phyloP scores from a whole-genome alignment of 176 grass and related monocot species.

The Oryza glumipatula region DNA sequence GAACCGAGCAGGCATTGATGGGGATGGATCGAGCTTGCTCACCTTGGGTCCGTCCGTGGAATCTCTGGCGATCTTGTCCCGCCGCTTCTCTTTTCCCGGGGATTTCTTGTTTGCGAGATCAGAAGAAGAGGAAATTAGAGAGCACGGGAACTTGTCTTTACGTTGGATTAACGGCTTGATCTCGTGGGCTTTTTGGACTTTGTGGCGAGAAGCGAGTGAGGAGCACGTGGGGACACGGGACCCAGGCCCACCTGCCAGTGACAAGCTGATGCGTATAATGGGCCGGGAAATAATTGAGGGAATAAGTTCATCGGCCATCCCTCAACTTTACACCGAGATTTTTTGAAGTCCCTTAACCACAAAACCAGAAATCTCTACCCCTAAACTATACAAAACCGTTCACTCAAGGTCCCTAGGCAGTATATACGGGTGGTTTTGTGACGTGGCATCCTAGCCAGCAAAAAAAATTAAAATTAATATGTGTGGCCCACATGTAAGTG shows the following conservation, averaged over 20 bases:
- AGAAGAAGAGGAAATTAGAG: not conserved
- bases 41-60: not conserved
- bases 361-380: too few species aligned
- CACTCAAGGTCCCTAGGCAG: too few species aligned
- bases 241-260: not conserved
- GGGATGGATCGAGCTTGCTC: slow-evolving; percentile 26
- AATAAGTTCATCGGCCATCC: too few species aligned
- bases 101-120: slow-evolving; percentile 16
- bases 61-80: not conserved
- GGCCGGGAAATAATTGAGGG: too few species aligned
- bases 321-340: too few species aligned
- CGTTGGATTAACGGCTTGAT: slow-evolving; percentile 20
- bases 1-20: not conserved
- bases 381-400: too few species aligned
- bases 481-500: too few species aligned
- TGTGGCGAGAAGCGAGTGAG: not conserved
- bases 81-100: slow-evolving; percentile 8
- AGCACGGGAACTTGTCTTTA: slow-evolving; percentile 36
- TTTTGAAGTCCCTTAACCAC: too few species aligned
- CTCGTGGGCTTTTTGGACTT: not conserved
- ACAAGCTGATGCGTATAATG: not conserved
- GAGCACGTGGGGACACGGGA: not conserved
- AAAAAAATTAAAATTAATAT: too few species aligned
- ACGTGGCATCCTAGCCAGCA: too few species aligned
- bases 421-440: too few species aligned